Base-by-base conservation (phyloP, 2,329 filamentous ascomycete genomes). In the Botrytis sinoallii region DNA sequence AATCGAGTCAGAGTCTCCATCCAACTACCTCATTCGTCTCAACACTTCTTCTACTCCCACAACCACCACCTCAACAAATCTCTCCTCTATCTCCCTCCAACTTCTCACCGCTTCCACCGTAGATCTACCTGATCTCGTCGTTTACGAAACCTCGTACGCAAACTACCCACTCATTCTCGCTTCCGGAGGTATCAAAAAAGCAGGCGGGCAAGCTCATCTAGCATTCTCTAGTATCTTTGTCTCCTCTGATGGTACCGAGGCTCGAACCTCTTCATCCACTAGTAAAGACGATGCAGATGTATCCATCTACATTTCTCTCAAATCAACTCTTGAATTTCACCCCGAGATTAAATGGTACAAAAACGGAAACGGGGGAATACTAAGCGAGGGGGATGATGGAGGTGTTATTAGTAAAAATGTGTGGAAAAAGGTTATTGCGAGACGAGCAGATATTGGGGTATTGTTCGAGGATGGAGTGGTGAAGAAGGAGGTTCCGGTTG, bases 141-240 rank as follows among this genome's bases (percentile, higher is more conserved):
- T 85, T 72, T 85, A 84, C 77, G 83, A 85, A 78, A 85, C 84
- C 12, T 83, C 84, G 3, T 85, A 85, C 79, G 80, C 84, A 71
- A 82, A 83, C 70, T 85, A 85, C 76, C 83, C 83, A 1, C 81
- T 84, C 32, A 82, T 85, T 60, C 77, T 85, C 22, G 81, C 83
- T 9, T 81, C 81, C 5, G 83, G 83, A 20, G 80, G 79, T 68
- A 84, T 85, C 77, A 82, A 82, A 73, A 81, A 81, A 32, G 82
- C 83, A n/a, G 83, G 83, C 12, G 84, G 84, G 22, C 82, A 83
- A 71, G 72, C 78, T 22, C 64, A 77, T 57, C 75, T 81, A n/a
- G 70, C 76, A 25, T 81, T 81, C 75, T 67, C 79, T 0, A 79
- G 82, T 22, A 81, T 83, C 71, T 75, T 76, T 10, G 75, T 80